Conservation (phyloP, 83 land plant species). For the Diphasiastrum complanatum region DNA sequence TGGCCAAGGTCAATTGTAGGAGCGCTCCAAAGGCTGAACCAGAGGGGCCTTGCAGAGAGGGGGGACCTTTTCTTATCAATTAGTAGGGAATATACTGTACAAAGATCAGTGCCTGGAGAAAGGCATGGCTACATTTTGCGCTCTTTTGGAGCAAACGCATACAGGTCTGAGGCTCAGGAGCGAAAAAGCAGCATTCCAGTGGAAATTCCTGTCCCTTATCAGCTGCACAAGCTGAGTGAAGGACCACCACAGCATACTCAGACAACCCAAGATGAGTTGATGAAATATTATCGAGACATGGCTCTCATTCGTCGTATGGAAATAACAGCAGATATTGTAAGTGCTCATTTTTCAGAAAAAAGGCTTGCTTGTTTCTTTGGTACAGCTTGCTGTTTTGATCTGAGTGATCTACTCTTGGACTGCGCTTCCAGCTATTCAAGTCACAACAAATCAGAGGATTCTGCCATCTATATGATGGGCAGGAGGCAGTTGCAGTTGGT, state of each 20-base stretch:
- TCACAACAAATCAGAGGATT: constrained; percentile 41
- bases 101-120: too few relatives aligned
- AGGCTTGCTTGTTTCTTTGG: neutral
- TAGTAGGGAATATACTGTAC: too few relatives aligned
- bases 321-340: constrained; percentile 36
- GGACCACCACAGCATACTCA: constrained; percentile 14
- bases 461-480: constrained; percentile 55
- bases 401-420: neutral
- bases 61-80: too few relatives aligned
- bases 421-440: constrained; percentile 30
- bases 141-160: too few relatives aligned
- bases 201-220: too few relatives aligned
- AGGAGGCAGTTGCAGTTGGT: constrained; percentile 39
- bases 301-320: constrained; percentile 34
- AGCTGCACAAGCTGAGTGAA: too few relatives aligned
- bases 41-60: too few relatives aligned
- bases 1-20: too few relatives aligned
- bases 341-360: constrained; percentile 9
- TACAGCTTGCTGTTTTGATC: neutral
- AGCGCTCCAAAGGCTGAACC: too few relatives aligned
- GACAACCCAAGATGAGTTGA: constrained; percentile 32
- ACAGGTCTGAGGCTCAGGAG: too few relatives aligned
- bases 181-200: too few relatives aligned
- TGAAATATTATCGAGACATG: constrained; percentile 37
- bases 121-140: too few relatives aligned